Evolutionary conservation across 345 rosid genomes (phyloP).

Genomic region (Ricinus communis): DNA sequence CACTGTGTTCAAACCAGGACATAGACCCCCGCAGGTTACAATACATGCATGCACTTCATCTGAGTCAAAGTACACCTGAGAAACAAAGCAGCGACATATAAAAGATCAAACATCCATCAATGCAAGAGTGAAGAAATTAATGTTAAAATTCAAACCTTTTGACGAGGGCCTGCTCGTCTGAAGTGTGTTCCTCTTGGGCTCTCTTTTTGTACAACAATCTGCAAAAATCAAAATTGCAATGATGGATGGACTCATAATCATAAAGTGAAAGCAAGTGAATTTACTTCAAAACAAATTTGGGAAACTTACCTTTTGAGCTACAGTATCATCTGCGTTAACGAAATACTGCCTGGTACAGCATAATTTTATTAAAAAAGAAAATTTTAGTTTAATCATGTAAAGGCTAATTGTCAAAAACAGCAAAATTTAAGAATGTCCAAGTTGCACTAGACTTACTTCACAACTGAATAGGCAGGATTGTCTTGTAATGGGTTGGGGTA

Average conservation of each 20-base stretch:
- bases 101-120: neutral
- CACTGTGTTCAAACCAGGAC: slow-evolving; percentile 92
- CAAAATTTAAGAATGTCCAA: no score
- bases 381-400: neutral
- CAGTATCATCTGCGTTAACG: slow-evolving; percentile 76
- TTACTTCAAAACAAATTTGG: neutral
- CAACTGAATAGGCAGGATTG: slow-evolving; percentile 88
- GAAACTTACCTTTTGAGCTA: slow-evolving; percentile 69
- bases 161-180: slow-evolving; percentile 95
- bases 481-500: slow-evolving; percentile 80
- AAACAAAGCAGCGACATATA: neutral
- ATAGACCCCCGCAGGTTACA: slow-evolving; percentile 92
- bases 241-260: neutral
- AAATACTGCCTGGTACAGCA: slow-evolving; percentile 74
- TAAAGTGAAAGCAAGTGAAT: neutral
- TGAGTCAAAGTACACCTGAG: slow-evolving; percentile 67
- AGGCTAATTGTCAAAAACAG: neutral
- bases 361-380: neutral
- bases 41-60: slow-evolving; percentile 88
- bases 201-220: slow-evolving; percentile 79
- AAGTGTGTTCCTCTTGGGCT: slow-evolving; percentile 84
- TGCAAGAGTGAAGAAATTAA: neutral
- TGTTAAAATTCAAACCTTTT: slow-evolving; percentile 47
- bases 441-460: slow-evolving; percentile 66
- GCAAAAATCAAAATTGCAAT: neutral